Evolutionary conservation across 345 rosid species (phyloP).

Genomic region (Excoecaria agallocha): DNA sequence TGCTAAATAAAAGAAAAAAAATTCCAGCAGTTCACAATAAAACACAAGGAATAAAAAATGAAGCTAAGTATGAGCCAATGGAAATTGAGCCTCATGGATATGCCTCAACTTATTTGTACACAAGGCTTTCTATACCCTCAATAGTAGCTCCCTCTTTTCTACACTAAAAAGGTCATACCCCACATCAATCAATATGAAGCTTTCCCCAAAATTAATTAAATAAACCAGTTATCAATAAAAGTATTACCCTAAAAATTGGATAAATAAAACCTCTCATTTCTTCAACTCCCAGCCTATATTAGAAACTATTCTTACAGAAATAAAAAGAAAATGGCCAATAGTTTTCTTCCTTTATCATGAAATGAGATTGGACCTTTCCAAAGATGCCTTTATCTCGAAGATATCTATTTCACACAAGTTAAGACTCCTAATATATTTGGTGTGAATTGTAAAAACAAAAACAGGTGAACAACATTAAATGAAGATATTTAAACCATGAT

Average conservation of each 20-base stretch:
- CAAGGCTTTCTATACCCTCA: background rate
- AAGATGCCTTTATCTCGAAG: background rate
- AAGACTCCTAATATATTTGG: background rate
- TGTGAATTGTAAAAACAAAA: slow-evolving; percentile 2
- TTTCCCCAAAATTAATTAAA: background rate
- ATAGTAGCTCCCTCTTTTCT: background rate
- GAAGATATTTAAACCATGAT: slow-evolving; percentile 5
- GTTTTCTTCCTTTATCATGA: background rate
- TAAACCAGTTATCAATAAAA: background rate
- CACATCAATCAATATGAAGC: too few relatives aligned
- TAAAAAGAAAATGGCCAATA: background rate
- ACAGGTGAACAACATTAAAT: background rate
- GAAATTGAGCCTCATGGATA: background rate
- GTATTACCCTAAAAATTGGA: background rate
- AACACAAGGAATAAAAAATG: background rate
- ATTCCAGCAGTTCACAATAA: background rate
- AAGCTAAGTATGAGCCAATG: background rate
- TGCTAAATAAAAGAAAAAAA: background rate
- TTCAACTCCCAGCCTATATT: background rate
- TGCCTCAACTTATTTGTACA: background rate
- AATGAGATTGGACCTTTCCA: background rate
- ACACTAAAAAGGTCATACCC: background rate
- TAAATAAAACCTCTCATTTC: background rate
- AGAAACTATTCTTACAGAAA: background rate
- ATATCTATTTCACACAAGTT: background rate